Percentiles rank a stretch among this genome's conserved stretches.
Conservation (phyloP, 306 rosid species). For the Fagus sylvatica region DNA sequence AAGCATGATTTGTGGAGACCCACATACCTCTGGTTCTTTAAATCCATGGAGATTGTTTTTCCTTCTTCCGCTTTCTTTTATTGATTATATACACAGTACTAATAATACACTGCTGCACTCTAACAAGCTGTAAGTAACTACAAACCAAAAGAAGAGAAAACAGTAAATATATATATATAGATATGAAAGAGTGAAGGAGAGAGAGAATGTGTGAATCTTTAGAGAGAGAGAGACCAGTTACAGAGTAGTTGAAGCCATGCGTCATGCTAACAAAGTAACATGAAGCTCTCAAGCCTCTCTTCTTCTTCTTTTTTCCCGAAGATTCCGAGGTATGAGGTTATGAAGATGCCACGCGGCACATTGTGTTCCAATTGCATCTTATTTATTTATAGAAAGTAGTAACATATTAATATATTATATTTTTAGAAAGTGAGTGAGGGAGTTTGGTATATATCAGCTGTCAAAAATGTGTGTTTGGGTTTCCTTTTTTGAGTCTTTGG, state of each 20-base stretch:
- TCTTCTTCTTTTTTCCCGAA: background rate
- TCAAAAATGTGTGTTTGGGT: background rate
- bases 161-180: background rate
- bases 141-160: background rate
- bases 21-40: constrained; percentile 36
- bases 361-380: constrained; percentile 34
- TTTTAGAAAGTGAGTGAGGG: background rate
- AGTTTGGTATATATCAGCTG: background rate
- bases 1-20: constrained; percentile 19
- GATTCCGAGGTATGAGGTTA: constrained; percentile 51
- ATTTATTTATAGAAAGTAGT: background rate
- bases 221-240: constrained; percentile 17
- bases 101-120: no score
- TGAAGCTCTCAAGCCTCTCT: constrained; percentile 13
- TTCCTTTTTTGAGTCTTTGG: background rate
- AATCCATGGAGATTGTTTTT: constrained; percentile 18
- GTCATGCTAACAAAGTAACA: constrained; percentile 28
- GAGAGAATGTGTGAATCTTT: background rate
- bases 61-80: background rate
- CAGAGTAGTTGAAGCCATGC: constrained; percentile 23
- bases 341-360: constrained; percentile 58
- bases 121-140: background rate
- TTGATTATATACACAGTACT: background rate
- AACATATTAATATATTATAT: background rate
- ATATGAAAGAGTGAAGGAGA: background rate